Evolutionary conservation across 441 rosid genomes (phyloP).

Genomic region (Gossypium laxum): DNA sequence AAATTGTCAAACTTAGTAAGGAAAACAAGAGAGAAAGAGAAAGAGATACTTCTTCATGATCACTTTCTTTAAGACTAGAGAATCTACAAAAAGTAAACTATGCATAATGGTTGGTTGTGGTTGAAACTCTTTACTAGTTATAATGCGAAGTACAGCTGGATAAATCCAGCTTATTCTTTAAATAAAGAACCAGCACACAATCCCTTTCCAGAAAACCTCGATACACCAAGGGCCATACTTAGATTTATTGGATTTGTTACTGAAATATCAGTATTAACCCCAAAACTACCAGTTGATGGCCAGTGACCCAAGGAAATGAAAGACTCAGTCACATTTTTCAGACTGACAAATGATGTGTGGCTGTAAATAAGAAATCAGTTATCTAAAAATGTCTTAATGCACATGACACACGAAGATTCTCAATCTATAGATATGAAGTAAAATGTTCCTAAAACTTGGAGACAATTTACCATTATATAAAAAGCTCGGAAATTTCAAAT

Average conservation of each 20-base stretch:
- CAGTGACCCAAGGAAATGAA: no score
- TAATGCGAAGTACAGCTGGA: background rate
- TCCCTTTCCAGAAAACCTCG: no score
- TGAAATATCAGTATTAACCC: no score
- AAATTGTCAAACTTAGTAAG: slow-evolving; percentile 11
- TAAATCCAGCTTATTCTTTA: background rate
- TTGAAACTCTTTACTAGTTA: background rate
- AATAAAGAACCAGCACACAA: background rate
- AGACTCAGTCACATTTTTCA: no score
- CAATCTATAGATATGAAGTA: background rate
- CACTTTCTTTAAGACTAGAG: background rate
- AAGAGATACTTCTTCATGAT: background rate
- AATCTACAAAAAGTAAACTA: background rate
- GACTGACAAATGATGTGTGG: background rate
- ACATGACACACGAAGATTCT: background rate
- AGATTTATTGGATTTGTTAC: no score
- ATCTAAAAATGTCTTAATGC: background rate
- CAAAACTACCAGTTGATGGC: no score
- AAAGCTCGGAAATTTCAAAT: background rate
- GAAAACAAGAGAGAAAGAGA: background rate
- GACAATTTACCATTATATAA: background rate
- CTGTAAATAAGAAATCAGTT: background rate
- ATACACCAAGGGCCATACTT: no score
- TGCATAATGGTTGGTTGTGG: background rate
- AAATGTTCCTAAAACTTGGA: background rate